A percentile compares a stretch with the other conserved stretches of the same genome.
Conservation (phyloP, 140 eudicot genomes). For the Cichorium intybus region DNA sequence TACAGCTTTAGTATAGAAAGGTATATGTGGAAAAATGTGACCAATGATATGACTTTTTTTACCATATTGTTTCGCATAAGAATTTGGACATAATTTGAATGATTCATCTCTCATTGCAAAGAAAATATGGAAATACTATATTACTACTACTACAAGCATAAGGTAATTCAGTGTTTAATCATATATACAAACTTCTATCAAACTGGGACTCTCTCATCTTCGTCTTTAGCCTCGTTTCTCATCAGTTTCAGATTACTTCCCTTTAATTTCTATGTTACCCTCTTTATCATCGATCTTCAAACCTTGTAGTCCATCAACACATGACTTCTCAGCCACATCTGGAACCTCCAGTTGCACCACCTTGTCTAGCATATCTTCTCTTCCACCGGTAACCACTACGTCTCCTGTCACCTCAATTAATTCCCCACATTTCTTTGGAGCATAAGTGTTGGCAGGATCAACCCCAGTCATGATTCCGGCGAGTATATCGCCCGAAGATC, state of each 20-base stretch:
- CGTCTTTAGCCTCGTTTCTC: slow-evolving; percentile 31
- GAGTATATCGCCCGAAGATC: slow-evolving; percentile 36
- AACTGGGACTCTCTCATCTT: slow-evolving; percentile 31
- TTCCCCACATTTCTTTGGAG: slow-evolving; percentile 48
- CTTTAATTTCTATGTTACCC: slow-evolving; percentile 10
- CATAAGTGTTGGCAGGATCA: slow-evolving; percentile 44
- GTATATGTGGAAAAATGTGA: background rate
- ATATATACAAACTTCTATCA: slow-evolving; percentile 46
- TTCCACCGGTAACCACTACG: slow-evolving; percentile 34
- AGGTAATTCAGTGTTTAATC: slow-evolving; percentile 5
- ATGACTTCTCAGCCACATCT: slow-evolving; percentile 39
- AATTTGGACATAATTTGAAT: too few species aligned
- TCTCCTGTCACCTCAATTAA: slow-evolving; percentile 37
- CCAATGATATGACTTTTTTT: background rate
- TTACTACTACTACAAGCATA: slow-evolving; percentile 13
- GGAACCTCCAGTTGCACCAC: slow-evolving; percentile 42
- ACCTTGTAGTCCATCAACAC: slow-evolving; percentile 67
- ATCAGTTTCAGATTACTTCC: slow-evolving; percentile 16
- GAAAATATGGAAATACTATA: background rate
- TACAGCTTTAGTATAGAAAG: background rate
- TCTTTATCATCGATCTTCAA: slow-evolving; percentile 49
- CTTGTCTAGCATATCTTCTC: slow-evolving; percentile 37
- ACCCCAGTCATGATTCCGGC: slow-evolving; percentile 37
- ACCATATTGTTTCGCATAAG: too few species aligned
- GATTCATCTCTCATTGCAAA: background rate